These are phyloP conservation scores for Beauveria bassiana DNA, from an alignment of 2,329 filamentous ascomycete genomes.

Conservation along the genomic window DNA sequence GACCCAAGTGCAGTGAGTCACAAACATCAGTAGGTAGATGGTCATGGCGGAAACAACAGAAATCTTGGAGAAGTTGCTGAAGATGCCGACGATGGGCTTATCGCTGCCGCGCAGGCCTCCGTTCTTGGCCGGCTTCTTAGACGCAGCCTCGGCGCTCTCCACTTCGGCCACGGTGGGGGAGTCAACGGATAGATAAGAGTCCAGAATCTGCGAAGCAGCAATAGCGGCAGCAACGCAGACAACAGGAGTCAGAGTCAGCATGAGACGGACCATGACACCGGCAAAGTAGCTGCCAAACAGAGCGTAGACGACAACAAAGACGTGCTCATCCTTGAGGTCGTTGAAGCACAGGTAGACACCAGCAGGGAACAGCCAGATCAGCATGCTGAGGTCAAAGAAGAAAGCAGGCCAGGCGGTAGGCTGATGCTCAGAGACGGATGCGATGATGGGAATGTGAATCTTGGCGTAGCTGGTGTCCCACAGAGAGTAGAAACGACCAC, in stretches of 20 bases:
- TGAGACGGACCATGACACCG: slow-evolving; percentile 97
- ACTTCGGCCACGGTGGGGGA: slow-evolving; percentile 48
- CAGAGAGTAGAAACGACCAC: slow-evolving; percentile 95
- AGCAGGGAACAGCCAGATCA: slow-evolving; percentile 98
- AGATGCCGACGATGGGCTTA: slow-evolving; percentile 74
- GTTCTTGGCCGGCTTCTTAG: slow-evolving; percentile 48
- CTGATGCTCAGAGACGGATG: slow-evolving; percentile 98
- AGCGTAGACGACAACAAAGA: slow-evolving; percentile 96
- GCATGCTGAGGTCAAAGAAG: slow-evolving; percentile 97
- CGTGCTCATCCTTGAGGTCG: slow-evolving; percentile 87
- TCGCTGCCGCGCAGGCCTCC: slow-evolving; percentile 61
- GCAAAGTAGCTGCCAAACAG: slow-evolving; percentile 96
- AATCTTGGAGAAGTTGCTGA: slow-evolving; percentile 69
- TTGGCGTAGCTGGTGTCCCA: slow-evolving; percentile 98
- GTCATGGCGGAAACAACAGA: slow-evolving; percentile 66
- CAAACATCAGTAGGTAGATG: slow-evolving; percentile 83
- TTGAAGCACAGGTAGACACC: slow-evolving; percentile 98
- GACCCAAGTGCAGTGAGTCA: slow-evolving; percentile 98
- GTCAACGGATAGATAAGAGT: slow-evolving; percentile 68
- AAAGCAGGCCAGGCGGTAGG: slow-evolving; percentile 98
- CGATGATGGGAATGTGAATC: slow-evolving; percentile 98
- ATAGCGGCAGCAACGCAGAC: slow-evolving; percentile 93
- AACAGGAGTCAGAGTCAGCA: slow-evolving; percentile 93
- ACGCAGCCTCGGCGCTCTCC: slow-evolving; percentile 41
- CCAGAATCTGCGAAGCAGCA: slow-evolving; percentile 78